These are phyloP conservation scores for Podaxis sp. DNA, from an alignment of 768 basidiomycete genomes.

Conservation along the genomic window DNA sequence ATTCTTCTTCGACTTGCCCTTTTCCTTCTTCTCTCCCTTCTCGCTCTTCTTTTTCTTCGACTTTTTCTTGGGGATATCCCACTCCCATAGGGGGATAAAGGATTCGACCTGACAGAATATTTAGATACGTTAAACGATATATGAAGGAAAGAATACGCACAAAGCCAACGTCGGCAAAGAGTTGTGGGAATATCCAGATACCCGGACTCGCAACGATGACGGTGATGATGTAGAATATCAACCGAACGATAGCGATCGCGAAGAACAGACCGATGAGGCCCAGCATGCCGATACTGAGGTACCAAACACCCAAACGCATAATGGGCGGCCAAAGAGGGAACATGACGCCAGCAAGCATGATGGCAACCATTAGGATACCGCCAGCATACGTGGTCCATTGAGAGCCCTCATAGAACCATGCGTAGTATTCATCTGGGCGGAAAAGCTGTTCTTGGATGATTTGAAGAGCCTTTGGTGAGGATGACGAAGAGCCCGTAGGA, in stretches of 20 bases:
- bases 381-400: slow-evolving; percentile 93
- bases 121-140: background rate
- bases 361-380: slow-evolving; percentile 84
- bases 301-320: slow-evolving; percentile 94
- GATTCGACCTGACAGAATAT: slow-evolving; percentile 77
- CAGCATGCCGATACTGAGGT: slow-evolving; percentile 85
- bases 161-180: slow-evolving; percentile 98
- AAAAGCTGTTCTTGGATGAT: slow-evolving; percentile 84
- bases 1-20: slow-evolving; percentile 41
- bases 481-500: slow-evolving; percentile 59
- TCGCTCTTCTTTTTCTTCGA: slow-evolving; percentile 61
- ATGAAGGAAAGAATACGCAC: slow-evolving; percentile 51
- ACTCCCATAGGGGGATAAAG: slow-evolving; percentile 96
- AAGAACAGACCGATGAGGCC: slow-evolving; percentile 91
- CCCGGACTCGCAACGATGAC: slow-evolving; percentile 82
- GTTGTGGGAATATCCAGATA: slow-evolving; percentile 98
- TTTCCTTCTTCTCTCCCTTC: slow-evolving; percentile 54
- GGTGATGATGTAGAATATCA: slow-evolving; percentile 95
- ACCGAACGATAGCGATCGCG: slow-evolving; percentile 82
- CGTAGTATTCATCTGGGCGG: slow-evolving; percentile 81
- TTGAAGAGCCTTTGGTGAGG: slow-evolving; percentile 77
- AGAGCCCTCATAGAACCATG: slow-evolving; percentile 95
- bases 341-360: slow-evolving; percentile 97
- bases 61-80: slow-evolving; percentile 85
- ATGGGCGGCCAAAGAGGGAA: slow-evolving; percentile 97